Percentiles rank a stretch among this genome's conserved stretches.
Evolutionary conservation across 306 rosid genomes (phyloP).

Genomic region (Urtica urens): DNA sequence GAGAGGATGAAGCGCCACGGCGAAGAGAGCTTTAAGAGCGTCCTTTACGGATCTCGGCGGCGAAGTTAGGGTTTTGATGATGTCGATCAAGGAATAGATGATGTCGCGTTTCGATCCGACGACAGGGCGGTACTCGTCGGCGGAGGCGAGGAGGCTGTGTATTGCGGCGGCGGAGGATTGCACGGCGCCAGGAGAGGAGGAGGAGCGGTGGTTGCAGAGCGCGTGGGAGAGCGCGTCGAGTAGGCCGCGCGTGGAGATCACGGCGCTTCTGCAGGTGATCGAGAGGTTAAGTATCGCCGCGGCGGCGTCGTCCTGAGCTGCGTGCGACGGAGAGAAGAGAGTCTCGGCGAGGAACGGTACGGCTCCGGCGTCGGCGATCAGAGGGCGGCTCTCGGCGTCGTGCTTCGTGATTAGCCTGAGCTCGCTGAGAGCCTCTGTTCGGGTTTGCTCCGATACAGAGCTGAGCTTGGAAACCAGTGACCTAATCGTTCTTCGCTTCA

Average conservation of each 20-base stretch:
- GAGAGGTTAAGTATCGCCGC: constrained; percentile 82
- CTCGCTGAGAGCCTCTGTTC: constrained; percentile 49
- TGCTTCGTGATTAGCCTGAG: constrained; percentile 56
- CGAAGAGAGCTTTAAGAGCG: constrained; percentile 73
- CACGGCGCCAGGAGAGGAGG: constrained; percentile 57
- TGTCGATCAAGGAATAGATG: constrained; percentile 51
- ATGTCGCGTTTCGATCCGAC: constrained; percentile 81
- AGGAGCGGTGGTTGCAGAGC: constrained; percentile 39
- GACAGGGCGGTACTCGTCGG: constrained; percentile 53
- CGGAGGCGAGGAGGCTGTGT: constrained; percentile 63
- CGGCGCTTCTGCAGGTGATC: constrained; percentile 40
- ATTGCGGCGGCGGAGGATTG: constrained; percentile 79
- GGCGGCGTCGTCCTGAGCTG: constrained; percentile 74
- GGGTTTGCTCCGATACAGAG: constrained; percentile 66
- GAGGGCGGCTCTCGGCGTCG: constrained; percentile 55
- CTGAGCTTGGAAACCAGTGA: constrained; percentile 49
- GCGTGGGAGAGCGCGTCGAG: constrained; percentile 75
- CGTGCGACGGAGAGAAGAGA: constrained; percentile 50
- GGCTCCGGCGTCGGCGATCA: constrained; percentile 63
- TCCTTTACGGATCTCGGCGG: constrained; percentile 67
- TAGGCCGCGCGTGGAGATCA: constrained; percentile 72
- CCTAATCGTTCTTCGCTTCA: constrained; percentile 32
- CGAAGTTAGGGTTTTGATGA: constrained; percentile 37
- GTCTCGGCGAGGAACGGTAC: constrained; percentile 62
- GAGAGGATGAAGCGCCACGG: constrained; percentile 50